A percentile compares a stretch with the other conserved stretches of the same genome.
Evolutionary conservation across 2,329 filamentous ascomycete genomes (phyloP).

Genomic region (Ambrosiella cleistominuta): DNA sequence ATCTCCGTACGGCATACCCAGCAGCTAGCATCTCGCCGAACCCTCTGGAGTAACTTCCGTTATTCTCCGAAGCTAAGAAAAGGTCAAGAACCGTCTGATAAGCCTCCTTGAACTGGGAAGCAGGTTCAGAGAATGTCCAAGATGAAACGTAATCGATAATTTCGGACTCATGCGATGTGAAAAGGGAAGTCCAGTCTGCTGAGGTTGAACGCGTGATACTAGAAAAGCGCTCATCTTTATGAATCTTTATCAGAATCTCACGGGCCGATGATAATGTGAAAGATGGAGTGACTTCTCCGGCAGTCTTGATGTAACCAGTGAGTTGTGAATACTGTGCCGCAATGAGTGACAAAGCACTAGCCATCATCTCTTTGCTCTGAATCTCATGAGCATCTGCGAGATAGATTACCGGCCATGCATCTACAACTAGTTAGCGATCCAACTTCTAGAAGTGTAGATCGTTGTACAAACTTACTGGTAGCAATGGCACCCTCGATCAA

Average conservation of each 20-base stretch:
- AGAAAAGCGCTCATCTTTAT: constrained; percentile 52
- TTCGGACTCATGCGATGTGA: constrained; percentile 18
- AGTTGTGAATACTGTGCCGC: constrained; percentile 40
- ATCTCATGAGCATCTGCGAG: constrained; percentile 88
- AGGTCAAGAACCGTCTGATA: constrained; percentile 45
- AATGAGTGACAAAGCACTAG: constrained; percentile 66
- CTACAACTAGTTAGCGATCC: constrained; percentile 25
- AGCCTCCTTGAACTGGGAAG: constrained; percentile 54
- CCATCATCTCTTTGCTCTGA: constrained; percentile 65
- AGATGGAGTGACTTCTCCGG: constrained; percentile 27
- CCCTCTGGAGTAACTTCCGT: constrained; percentile 62
- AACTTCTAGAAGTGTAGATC: neutral
- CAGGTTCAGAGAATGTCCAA: constrained; percentile 35
- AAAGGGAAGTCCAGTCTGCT: no score
- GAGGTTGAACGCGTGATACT: constrained; percentile 28
- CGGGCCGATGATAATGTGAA: constrained; percentile 46
- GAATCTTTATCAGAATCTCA: constrained; percentile 51
- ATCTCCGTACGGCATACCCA: constrained; percentile 71
- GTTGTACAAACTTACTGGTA: constrained; percentile 43
- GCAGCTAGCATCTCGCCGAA: constrained; percentile 67
- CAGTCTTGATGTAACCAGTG: constrained; percentile 53
- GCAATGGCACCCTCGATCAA: constrained; percentile 65
- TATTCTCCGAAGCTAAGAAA: constrained; percentile 40
- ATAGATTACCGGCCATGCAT: constrained; percentile 86
- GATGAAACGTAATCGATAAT: constrained; percentile 39